Conservation (phyloP, 331 rosid genomes). For the Telfairia occidentalis region DNA sequence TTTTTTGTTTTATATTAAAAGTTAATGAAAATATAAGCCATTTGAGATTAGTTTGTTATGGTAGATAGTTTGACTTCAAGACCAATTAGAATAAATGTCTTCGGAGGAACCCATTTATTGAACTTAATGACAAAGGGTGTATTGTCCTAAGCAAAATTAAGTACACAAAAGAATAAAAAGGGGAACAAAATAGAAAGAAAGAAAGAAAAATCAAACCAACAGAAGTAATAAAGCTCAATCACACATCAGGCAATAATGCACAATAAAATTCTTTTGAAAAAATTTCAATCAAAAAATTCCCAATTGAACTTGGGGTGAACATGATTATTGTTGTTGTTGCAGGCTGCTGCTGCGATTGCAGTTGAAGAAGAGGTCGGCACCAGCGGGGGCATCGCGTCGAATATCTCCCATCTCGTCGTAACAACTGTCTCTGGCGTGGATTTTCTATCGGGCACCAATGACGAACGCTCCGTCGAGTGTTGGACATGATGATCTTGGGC, state of each 20-base stretch:
- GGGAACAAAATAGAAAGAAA: no score
- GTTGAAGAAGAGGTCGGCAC: constrained; percentile 24
- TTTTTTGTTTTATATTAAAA: no score
- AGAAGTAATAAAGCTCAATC: not conserved
- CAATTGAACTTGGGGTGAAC: constrained; percentile 62
- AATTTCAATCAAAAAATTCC: constrained; percentile 59
- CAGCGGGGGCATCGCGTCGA: constrained; percentile 50
- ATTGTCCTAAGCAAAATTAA: constrained; percentile 32
- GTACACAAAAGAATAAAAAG: constrained; percentile 85
- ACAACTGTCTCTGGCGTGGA: constrained; percentile 48
- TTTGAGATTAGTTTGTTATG: no score
- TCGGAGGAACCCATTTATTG: constrained; percentile 52
- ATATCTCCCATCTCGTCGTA: constrained; percentile 87
- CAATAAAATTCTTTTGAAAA: not conserved
- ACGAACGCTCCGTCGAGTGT: constrained; percentile 21
- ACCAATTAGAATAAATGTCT: not conserved
- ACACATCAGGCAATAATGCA: constrained; percentile 1
- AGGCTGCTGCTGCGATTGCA: constrained; percentile 22
- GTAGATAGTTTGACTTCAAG: not conserved
- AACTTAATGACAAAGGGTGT: constrained; percentile 35
- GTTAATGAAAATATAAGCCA: no score
- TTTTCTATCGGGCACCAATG: constrained; percentile 9
- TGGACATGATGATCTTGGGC: not conserved
- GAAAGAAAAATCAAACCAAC: constrained; percentile 18
- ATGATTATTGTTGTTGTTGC: constrained; percentile 26